These are phyloP conservation scores for Geoglossum cookeanum DNA, from an alignment of 2,329 filamentous ascomycete species.

Conservation along the genomic window DNA sequence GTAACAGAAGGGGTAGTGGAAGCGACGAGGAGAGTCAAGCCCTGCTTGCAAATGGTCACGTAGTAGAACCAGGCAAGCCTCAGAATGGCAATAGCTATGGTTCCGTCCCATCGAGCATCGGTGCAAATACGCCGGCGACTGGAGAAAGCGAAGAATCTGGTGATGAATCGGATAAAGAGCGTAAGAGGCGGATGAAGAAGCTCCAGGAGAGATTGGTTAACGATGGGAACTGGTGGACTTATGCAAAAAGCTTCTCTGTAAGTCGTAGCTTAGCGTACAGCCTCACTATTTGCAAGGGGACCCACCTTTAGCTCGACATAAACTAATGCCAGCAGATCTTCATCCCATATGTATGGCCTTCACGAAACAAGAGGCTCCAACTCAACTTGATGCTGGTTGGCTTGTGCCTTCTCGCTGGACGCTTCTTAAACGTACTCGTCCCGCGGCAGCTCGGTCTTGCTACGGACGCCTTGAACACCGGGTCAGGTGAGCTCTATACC, in stretches of 20 bases:
- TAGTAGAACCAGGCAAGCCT: slow-evolving; percentile 22
- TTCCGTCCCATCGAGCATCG: slow-evolving; percentile 16
- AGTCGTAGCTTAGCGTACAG: neutral
- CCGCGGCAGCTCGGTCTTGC: slow-evolving; percentile 70
- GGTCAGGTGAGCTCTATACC: slow-evolving; percentile 17
- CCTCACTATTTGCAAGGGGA: neutral
- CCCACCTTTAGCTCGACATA: neutral
- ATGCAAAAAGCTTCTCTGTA: slow-evolving; percentile 49
- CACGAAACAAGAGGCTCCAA: slow-evolving; percentile 45
- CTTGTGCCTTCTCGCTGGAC: slow-evolving; percentile 47
- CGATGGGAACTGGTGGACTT: slow-evolving; percentile 59
- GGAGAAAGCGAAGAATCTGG: slow-evolving; percentile 28
- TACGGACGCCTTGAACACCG: slow-evolving; percentile 41
- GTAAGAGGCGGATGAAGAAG: slow-evolving; percentile 31
- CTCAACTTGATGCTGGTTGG: slow-evolving; percentile 46
- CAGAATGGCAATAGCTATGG: slow-evolving; percentile 22
- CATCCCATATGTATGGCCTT: slow-evolving; percentile 62
- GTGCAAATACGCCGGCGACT: slow-evolving; percentile 15
- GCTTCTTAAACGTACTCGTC: slow-evolving; percentile 55
- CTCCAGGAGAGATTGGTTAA: slow-evolving; percentile 43
- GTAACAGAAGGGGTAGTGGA: slow-evolving; percentile 15
- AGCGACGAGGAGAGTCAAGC: slow-evolving; percentile 39
- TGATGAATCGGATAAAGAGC: slow-evolving; percentile 31
- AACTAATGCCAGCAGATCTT: slow-evolving; percentile 28
- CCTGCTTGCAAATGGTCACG: slow-evolving; percentile 22